phyloP scores from a whole-genome alignment of 1,284 basidiomycete species.

The Sanghuangporus baumii region DNA sequence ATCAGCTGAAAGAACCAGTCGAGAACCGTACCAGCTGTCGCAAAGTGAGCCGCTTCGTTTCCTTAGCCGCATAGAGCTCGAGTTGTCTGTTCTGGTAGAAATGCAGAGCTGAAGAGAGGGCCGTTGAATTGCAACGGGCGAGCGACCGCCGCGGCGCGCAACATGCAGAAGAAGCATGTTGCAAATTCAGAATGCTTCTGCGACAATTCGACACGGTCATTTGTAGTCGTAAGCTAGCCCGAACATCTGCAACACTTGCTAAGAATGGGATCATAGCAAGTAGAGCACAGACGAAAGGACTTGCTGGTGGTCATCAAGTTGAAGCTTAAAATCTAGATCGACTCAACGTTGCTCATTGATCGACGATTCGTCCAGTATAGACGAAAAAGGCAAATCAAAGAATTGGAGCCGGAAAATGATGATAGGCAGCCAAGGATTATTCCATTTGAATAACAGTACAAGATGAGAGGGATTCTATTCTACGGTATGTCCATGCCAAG shows the following conservation, averaged over 20 bases:
- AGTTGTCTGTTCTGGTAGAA: slow-evolving; percentile 86
- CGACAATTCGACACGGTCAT: neutral
- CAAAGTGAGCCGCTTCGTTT: slow-evolving; percentile 70
- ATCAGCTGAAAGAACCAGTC: slow-evolving; percentile 7
- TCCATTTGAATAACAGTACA: too few relatives aligned
- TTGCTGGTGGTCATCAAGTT: neutral
- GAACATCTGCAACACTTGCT: neutral
- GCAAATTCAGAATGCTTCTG: neutral
- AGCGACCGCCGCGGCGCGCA: neutral
- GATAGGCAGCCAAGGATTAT: too few relatives aligned
- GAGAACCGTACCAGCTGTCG: slow-evolving; percentile 64
- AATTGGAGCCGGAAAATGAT: neutral
- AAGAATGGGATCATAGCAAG: neutral
- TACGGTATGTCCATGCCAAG: too few relatives aligned
- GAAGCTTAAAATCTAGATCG: neutral
- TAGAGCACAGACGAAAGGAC: neutral
- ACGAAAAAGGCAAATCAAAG: neutral
- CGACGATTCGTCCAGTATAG: neutral
- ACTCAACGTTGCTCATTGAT: neutral
- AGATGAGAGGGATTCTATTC: too few relatives aligned
- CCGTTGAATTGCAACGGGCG: neutral
- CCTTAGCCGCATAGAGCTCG: slow-evolving; percentile 74
- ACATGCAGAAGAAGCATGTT: neutral
- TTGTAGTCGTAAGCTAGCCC: neutral
- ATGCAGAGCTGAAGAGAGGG: slow-evolving; percentile 33